These are phyloP conservation scores for Paralagenidium karlingii DNA, from an alignment of 352 stramenopile genomes.

Conservation along the genomic window DNA sequence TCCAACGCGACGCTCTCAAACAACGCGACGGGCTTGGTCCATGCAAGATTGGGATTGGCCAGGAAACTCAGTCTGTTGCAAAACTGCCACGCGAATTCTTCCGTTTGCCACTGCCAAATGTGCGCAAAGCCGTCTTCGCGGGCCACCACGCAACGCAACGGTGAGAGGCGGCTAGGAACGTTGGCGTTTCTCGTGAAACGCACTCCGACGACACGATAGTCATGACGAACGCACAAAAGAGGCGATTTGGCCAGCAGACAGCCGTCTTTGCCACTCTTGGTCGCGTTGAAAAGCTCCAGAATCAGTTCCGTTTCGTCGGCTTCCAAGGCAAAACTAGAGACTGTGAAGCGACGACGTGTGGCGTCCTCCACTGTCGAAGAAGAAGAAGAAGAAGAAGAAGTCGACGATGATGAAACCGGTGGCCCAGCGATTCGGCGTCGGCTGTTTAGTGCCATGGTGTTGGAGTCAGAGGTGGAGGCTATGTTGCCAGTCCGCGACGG, in stretches of 20 bases:
- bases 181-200: slow-evolving; percentile 28
- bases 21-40: slow-evolving; percentile 45
- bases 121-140: slow-evolving; percentile 68
- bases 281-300: slow-evolving; percentile 48
- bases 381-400: background rate
- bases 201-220: slow-evolving; percentile 51
- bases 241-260: slow-evolving; percentile 50
- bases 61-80: slow-evolving; percentile 73
- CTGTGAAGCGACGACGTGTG: background rate
- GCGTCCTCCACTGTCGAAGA: slow-evolving; percentile 1
- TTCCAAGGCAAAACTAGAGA: slow-evolving; percentile 4
- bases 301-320: slow-evolving; percentile 59
- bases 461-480: slow-evolving; percentile 5
- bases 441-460: slow-evolving; percentile 10
- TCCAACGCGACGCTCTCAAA: slow-evolving; percentile 31
- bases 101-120: slow-evolving; percentile 73
- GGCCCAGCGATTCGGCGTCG: background rate
- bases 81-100: slow-evolving; percentile 73
- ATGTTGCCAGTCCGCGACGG: slow-evolving; percentile 13
- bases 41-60: slow-evolving; percentile 73
- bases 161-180: slow-evolving; percentile 3
- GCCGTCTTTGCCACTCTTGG: slow-evolving; percentile 38
- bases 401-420: background rate
- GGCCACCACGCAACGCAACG: slow-evolving; percentile 59
- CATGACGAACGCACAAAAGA: slow-evolving; percentile 58